Base-by-base conservation (phyloP, 2,329 filamentous ascomycete genomes). In the Cladosporium sp. region DNA sequence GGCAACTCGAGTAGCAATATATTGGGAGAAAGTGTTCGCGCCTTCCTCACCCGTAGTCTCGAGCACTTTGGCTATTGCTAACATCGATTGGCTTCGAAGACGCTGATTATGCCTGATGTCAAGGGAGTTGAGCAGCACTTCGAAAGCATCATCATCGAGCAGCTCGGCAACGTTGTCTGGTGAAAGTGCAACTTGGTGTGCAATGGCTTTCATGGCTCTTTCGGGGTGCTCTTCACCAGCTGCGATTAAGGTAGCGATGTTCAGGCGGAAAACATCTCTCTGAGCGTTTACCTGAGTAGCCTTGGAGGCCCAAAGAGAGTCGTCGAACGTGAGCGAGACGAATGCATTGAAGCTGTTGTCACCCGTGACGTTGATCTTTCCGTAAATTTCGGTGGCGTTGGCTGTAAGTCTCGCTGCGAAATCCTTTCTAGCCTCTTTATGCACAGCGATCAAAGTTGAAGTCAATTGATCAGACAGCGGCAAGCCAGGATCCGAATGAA, bases 221-320 rank as follows among this genome's bases (percentile, higher is more conserved):
- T 80, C 80, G 32, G 82, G 79, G 53, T 80, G 68, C 51, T 96
- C 89, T 61, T 91, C 83, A 47, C 89, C 90, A 39, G 89, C 89
- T 66, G 95, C 89, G 84, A 96, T 95, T 60, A 96, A 75, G 62
- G 88, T 86, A 19, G 91, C 91, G 58, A 96, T 82, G 59, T 92
- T 84, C 51, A 95, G 80, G 62, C 86, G 80, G 50, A 86, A 85
- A 62, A 85, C 75, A 63, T 88, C 84, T 59, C 69, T 56, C 54
- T 75, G 70, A 2, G 70, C 72, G 9, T 64, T 61, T 22, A 62
- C 79, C 71, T 71, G 80, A 43, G 60, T 54, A 53, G 69, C 62
- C 39, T 73, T 66, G 18, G 66, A 63, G 1, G 61, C 50, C 75
- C 75, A 78, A 13, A 69, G 54, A 1, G 59, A 50, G 7, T 68